A percentile compares a stretch with the other conserved stretches of the same genome.
Evolutionary conservation across 169 alveolate species (phyloP).

Genomic region (Cyclospora cayetanensis): DNA sequence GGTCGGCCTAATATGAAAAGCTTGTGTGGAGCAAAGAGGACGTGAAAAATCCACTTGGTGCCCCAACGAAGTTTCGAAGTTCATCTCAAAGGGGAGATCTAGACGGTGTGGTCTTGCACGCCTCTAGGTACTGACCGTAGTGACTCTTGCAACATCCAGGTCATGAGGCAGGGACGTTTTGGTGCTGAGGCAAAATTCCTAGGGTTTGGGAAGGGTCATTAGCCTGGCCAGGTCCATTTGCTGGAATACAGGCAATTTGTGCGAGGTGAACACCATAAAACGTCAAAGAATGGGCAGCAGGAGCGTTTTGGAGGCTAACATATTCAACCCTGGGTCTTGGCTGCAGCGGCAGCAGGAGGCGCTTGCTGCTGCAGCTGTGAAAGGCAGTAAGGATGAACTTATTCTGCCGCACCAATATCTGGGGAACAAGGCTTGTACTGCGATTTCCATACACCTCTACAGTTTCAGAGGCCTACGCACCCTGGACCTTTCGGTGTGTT

Average conservation of each 20-base stretch:
- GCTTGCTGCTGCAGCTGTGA: neutral
- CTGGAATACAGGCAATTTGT: neutral
- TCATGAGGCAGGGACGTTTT: neutral
- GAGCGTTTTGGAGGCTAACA: neutral
- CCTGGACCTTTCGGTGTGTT: conserved; percentile 40
- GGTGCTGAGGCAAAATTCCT: neutral
- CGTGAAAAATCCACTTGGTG: too few species aligned
- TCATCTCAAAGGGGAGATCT: too few species aligned
- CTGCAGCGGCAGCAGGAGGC: neutral
- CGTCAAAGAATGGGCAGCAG: neutral
- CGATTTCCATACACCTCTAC: conserved; percentile 12
- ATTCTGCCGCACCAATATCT: neutral
- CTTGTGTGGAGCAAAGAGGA: too few species aligned
- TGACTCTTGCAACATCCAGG: too few species aligned
- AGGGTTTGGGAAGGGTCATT: neutral
- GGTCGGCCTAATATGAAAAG: too few species aligned
- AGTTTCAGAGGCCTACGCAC: conserved; percentile 3
- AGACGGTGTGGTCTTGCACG: too few species aligned
- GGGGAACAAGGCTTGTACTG: conserved; percentile 8
- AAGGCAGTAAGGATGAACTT: neutral
- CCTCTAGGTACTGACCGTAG: too few species aligned
- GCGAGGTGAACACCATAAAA: too few species aligned
- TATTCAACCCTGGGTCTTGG: conserved; percentile 1
- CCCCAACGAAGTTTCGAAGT: too few species aligned
- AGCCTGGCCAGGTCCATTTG: neutral